A percentile compares a stretch with the other conserved stretches of the same genome.
Evolutionary conservation across 345 rosid species (phyloP).

Genomic region (Moricandia moricandioides): DNA sequence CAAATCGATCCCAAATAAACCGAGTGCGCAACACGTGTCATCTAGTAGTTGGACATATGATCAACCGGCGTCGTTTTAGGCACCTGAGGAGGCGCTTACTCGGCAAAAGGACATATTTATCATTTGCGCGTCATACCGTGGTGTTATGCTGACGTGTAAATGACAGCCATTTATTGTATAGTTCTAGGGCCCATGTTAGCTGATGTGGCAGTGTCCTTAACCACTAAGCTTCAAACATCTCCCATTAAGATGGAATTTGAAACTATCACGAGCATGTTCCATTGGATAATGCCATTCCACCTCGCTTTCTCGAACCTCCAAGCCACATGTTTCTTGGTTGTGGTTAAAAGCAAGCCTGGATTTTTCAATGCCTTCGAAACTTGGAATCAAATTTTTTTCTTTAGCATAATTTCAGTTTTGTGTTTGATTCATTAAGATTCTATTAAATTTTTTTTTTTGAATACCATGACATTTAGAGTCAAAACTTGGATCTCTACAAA

Average conservation of each 20-base stretch:
- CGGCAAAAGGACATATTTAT: constrained; percentile 19
- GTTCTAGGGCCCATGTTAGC: background rate
- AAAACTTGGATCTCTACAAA: no score
- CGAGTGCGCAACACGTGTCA: constrained; percentile 3
- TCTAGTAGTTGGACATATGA: background rate
- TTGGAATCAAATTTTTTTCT: background rate
- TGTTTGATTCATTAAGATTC: background rate
- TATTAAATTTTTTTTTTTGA: no score
- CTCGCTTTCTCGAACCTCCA: constrained; percentile 2
- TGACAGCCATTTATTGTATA: background rate
- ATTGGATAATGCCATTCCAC: constrained; percentile 25
- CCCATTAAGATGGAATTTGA: constrained; percentile 16
- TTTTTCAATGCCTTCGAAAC: background rate
- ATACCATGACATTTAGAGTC: no score
- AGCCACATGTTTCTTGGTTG: background rate
- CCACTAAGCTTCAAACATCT: background rate
- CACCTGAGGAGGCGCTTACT: constrained; percentile 22
- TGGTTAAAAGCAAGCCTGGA: constrained; percentile 14
- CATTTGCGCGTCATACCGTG: constrained; percentile 2
- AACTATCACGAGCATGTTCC: constrained; percentile 7
- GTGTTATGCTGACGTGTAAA: constrained; percentile 18
- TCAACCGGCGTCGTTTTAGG: constrained; percentile 4
- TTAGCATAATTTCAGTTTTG: background rate
- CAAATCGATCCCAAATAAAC: background rate
- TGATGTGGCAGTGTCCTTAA: constrained; percentile 11